Percentiles rank a stretch among this genome's conserved stretches.
Evolutionary conservation across 129 eudicot species (phyloP).

Genomic region (Chrysanthemum lavandulifolium): DNA sequence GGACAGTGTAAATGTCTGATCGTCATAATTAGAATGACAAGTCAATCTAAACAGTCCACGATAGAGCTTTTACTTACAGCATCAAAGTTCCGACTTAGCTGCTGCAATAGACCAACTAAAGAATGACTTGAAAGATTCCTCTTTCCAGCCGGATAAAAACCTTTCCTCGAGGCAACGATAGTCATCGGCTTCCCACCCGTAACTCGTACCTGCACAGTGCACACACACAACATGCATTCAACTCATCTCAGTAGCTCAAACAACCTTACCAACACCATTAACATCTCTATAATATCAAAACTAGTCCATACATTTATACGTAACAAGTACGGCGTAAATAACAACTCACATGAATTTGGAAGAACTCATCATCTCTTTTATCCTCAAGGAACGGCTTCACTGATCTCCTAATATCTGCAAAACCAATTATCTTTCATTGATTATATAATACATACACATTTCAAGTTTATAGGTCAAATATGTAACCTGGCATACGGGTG

Average conservation of each 20-base stretch:
- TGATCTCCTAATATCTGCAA: slow-evolving; percentile 88
- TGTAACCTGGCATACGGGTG: background rate
- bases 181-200: slow-evolving; percentile 91
- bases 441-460: background rate
- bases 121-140: slow-evolving; percentile 63
- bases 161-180: slow-evolving; percentile 72
- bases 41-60: background rate
- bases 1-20: background rate
- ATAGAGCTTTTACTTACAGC: slow-evolving; percentile 47
- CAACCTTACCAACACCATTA: slow-evolving; percentile 9
- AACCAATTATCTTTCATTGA: background rate
- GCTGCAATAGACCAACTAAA: slow-evolving; percentile 82
- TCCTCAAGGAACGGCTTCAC: slow-evolving; percentile 81
- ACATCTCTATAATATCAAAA: background rate
- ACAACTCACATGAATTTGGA: slow-evolving; percentile 83
- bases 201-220: slow-evolving; percentile 61
- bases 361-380: slow-evolving; percentile 80
- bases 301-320: too few relatives aligned
- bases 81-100: slow-evolving; percentile 77
- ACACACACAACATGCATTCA: too few relatives aligned
- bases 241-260: background rate
- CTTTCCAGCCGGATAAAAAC: slow-evolving; percentile 86
- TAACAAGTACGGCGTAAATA: background rate
- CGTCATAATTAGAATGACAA: too few relatives aligned
- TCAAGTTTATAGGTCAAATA: background rate